phyloP scores from a whole-genome alignment of 2,329 filamentous ascomycete genomes.

The Aspergillus sp. region DNA sequence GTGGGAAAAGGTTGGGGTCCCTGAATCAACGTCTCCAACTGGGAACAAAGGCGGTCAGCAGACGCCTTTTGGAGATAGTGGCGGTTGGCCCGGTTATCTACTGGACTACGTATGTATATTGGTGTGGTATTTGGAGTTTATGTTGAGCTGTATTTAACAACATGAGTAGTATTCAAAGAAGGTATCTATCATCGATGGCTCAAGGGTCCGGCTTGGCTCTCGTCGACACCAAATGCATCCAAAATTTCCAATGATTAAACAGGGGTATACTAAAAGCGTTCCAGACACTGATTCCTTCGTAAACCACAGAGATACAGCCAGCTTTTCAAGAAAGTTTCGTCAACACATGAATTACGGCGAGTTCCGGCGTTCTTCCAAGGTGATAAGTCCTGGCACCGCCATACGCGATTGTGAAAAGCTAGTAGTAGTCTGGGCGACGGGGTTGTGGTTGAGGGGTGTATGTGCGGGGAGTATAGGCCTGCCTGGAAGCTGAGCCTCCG shows the following conservation, averaged over 20 bases:
- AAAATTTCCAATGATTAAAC: constrained; percentile 10
- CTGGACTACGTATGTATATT: neutral
- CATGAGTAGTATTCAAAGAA: neutral
- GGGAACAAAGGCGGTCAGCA: constrained; percentile 13
- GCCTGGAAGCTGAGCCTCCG: constrained; percentile 24
- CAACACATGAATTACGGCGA: constrained; percentile 18
- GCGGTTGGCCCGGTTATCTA: neutral
- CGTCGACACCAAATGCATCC: constrained; percentile 5
- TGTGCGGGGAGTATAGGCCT: constrained; percentile 28
- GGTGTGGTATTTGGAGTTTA: too few relatives aligned
- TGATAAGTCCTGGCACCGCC: neutral
- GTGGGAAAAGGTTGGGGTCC: neutral
- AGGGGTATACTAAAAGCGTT: constrained; percentile 22
- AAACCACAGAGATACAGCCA: constrained; percentile 34
- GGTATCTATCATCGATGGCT: constrained; percentile 15
- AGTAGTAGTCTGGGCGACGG: constrained; percentile 18
- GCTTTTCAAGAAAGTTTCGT: constrained; percentile 32
- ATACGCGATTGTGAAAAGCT: constrained; percentile 2
- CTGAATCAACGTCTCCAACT: neutral
- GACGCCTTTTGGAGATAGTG: neutral
- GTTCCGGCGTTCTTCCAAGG: neutral
- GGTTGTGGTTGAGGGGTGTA: constrained; percentile 18
- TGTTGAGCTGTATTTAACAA: too few relatives aligned
- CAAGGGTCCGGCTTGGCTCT: constrained; percentile 11
- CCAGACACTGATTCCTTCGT: constrained; percentile 28